phyloP scores from a whole-genome alignment of 176 grass and related monocot species.

The Oryza glumipatula region DNA sequence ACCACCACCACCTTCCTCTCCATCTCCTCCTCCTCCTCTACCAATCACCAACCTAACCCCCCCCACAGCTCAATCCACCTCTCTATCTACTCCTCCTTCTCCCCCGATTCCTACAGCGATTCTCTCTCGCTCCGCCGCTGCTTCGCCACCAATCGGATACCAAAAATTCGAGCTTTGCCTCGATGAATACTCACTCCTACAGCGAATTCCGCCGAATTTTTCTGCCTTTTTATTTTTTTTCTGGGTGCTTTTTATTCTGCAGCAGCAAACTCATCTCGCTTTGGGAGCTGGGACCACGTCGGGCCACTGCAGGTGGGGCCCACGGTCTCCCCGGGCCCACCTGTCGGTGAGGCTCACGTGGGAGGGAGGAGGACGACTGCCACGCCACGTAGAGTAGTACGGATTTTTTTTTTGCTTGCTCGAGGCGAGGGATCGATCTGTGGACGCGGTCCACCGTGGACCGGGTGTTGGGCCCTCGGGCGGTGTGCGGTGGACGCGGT shows the following conservation, averaged over 20 bases:
- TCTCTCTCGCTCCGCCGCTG: neutral
- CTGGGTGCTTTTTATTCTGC: neutral
- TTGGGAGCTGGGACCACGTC: neutral
- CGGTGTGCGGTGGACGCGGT: neutral
- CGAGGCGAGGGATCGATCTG: neutral
- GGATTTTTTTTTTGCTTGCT: neutral
- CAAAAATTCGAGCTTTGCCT: neutral
- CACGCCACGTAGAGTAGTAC: no score
- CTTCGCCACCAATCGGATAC: neutral
- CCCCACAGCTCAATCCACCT: neutral
- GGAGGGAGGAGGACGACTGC: neutral
- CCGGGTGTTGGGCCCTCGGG: no score
- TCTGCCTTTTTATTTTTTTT: neutral
- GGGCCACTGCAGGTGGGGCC: neutral
- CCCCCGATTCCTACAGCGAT: no score
- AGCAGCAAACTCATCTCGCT: neutral
- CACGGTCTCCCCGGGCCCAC: no score
- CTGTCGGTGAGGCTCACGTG: neutral
- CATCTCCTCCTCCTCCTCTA: conserved; percentile 32
- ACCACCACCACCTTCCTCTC: conserved; percentile 74
- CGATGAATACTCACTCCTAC: neutral
- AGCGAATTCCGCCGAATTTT: neutral
- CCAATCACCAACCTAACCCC: neutral
- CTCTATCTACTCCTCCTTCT: neutral
- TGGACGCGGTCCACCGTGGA: neutral